A percentile compares a stretch with the other conserved stretches of the same genome.
phyloP scores from a whole-genome alignment of 352 stramenopile genomes.

The Globisporangium iwayamae region DNA sequence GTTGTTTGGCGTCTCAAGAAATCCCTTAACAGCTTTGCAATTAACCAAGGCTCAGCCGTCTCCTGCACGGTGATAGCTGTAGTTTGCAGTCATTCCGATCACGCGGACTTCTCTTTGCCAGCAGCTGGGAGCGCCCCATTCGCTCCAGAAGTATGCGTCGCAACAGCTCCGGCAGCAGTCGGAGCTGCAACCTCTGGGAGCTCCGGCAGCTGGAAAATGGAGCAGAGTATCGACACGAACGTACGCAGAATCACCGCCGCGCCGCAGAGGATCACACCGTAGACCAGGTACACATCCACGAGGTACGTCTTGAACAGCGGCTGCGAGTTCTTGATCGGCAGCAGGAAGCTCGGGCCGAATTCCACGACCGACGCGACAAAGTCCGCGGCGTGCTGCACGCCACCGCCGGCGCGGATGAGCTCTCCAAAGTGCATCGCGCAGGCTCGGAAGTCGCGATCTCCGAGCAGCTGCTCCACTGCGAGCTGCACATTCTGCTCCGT shows the following conservation, averaged over 20 bases:
- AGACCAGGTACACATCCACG: slow-evolving; percentile 85
- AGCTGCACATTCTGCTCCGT: slow-evolving; percentile 29
- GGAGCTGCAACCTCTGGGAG: background rate
- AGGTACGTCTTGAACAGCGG: slow-evolving; percentile 82
- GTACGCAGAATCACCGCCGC: slow-evolving; percentile 80
- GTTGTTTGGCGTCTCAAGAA: background rate
- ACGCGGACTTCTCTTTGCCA: slow-evolving; percentile 8
- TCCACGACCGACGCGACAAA: slow-evolving; percentile 51
- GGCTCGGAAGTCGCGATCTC: slow-evolving; percentile 28
- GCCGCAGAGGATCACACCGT: slow-evolving; percentile 76
- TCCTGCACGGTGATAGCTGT: background rate
- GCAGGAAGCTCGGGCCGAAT: slow-evolving; percentile 44
- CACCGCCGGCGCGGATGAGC: slow-evolving; percentile 58
- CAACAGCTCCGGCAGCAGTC: background rate
- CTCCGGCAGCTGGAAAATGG: slow-evolving; percentile 50
- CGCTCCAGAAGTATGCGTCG: background rate
- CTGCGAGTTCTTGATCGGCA: slow-evolving; percentile 57
- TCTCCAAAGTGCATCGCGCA: slow-evolving; percentile 49
- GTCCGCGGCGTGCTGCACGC: slow-evolving; percentile 46
- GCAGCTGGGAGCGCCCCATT: background rate
- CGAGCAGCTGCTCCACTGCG: slow-evolving; percentile 37
- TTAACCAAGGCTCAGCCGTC: background rate
- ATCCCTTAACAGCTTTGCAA: background rate
- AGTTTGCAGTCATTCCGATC: background rate
- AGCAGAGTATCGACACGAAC: slow-evolving; percentile 62